Evolutionary conservation across 1,139 yeast species (phyloP).

Genomic region (Zhuliangozyma blackwelliae): DNA sequence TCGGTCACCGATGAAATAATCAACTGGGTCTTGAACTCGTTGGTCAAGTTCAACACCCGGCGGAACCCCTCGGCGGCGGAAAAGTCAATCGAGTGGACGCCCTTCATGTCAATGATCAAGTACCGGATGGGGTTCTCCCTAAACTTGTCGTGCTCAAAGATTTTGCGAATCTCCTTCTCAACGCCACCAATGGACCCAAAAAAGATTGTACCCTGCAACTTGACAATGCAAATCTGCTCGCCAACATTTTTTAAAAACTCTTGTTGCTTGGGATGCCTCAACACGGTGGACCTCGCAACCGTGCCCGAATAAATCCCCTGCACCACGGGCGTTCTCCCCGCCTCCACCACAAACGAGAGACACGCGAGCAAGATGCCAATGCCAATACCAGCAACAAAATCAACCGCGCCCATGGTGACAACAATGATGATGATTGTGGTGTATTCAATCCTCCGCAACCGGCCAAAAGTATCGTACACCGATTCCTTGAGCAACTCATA

Average conservation of each 20-base stretch:
- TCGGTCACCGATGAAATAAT: conserved; percentile 73
- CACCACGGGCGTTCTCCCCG: conserved; percentile 80
- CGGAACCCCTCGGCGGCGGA: conserved; percentile 96
- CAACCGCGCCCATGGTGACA: conserved; percentile 91
- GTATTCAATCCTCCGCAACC: conserved; percentile 74
- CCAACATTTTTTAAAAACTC: conserved; percentile 84
- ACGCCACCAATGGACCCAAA: conserved; percentile 95
- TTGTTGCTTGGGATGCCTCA: conserved; percentile 87
- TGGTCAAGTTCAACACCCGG: conserved; percentile 73
- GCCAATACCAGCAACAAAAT: conserved; percentile 87
- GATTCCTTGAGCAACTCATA: conserved; percentile 88
- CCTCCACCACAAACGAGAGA: conserved; percentile 85
- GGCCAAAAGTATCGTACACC: conserved; percentile 75
- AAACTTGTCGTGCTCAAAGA: conserved; percentile 60
- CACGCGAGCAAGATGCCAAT: conserved; percentile 91
- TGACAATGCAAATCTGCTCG: conserved; percentile 82
- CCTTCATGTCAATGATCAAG: conserved; percentile 77
- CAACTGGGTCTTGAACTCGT: conserved; percentile 65
- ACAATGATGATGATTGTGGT: conserved; percentile 80
- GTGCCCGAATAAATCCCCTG: conserved; percentile 82
- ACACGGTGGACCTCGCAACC: conserved; percentile 87
- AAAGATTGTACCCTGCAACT: conserved; percentile 82
- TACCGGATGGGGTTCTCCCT: conserved; percentile 62
- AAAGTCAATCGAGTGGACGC: conserved; percentile 79
- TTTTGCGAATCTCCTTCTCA: conserved; percentile 65